Evolutionary conservation across 805 yeast genomes (phyloP).

Genomic region (Kuraishia molischiana): DNA sequence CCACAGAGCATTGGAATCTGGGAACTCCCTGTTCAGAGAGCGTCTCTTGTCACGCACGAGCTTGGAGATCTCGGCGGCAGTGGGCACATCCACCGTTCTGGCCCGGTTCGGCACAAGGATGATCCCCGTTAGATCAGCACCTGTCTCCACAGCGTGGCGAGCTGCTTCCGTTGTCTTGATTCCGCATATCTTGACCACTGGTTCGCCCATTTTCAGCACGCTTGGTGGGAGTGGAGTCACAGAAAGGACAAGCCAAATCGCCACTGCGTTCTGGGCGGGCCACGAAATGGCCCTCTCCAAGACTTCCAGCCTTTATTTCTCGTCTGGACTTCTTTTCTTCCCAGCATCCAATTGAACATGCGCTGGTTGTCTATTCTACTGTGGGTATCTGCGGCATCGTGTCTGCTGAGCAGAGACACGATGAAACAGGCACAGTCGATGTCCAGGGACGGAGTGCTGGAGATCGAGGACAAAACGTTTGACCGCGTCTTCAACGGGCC

Average conservation of each 20-base stretch:
- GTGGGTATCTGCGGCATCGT: background rate
- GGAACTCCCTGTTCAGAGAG: conserved; percentile 3
- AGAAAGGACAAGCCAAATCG: too few relatives aligned
- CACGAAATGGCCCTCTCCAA: too few relatives aligned
- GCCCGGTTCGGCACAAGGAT: conserved; percentile 78
- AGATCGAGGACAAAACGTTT: conserved; percentile 30
- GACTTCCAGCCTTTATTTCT: too few relatives aligned
- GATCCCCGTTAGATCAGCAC: conserved; percentile 75
- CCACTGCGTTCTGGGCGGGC: too few relatives aligned
- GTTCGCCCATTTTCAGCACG: too few relatives aligned
- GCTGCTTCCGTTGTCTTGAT: conserved; percentile 63
- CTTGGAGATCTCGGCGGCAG: conserved; percentile 36
- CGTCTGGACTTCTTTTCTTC: too few relatives aligned
- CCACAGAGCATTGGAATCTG: conserved; percentile 16
- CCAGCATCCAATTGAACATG: too few relatives aligned
- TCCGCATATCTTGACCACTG: conserved; percentile 88
- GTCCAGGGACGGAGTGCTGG: conserved; percentile 26
- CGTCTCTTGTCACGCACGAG: conserved; percentile 17
- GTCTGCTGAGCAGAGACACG: background rate
- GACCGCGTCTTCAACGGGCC: conserved; percentile 30
- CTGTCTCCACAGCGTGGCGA: conserved; percentile 49
- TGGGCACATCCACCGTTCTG: conserved; percentile 48
- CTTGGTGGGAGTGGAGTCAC: too few relatives aligned
- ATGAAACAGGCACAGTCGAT: background rate
- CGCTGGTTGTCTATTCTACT: too few relatives aligned